phyloP scores from a whole-genome alignment of 305 asterid species.

The Galium porrigens region DNA sequence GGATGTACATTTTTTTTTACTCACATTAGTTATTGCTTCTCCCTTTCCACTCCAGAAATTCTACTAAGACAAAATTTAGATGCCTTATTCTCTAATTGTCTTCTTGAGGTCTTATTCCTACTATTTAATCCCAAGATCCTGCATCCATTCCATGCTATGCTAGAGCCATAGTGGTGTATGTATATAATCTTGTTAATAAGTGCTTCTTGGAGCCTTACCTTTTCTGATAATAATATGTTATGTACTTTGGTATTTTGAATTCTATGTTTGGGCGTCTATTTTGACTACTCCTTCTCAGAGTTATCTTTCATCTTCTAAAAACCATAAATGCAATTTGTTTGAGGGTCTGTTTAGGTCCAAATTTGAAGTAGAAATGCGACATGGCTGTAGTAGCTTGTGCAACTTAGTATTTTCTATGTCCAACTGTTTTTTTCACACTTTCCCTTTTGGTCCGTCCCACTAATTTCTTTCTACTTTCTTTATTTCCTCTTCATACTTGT shows the following conservation, averaged over 20 bases:
- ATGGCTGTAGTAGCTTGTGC: background rate
- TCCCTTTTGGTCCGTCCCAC: background rate
- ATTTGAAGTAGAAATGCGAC: background rate
- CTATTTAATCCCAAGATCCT: background rate
- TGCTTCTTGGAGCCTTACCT: background rate
- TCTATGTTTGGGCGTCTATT: background rate
- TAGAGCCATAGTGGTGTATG: background rate
- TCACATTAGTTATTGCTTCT: background rate
- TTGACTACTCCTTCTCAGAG: background rate
- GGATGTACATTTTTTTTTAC: background rate
- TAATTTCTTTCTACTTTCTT: background rate
- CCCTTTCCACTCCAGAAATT: background rate
- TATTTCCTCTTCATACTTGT: background rate
- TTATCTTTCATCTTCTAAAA: background rate
- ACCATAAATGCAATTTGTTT: background rate
- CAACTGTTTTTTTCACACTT: background rate
- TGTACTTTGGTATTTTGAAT: background rate
- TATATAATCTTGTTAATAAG: background rate
- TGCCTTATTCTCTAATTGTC: background rate
- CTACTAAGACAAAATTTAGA: background rate
- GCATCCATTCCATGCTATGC: background rate
- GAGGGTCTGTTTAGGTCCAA: background rate
- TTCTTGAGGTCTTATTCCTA: background rate
- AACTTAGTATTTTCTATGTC: background rate
- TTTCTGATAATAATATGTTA: background rate